Conservation (phyloP, 2,329 filamentous ascomycete genomes). For the Nemania serpens region DNA sequence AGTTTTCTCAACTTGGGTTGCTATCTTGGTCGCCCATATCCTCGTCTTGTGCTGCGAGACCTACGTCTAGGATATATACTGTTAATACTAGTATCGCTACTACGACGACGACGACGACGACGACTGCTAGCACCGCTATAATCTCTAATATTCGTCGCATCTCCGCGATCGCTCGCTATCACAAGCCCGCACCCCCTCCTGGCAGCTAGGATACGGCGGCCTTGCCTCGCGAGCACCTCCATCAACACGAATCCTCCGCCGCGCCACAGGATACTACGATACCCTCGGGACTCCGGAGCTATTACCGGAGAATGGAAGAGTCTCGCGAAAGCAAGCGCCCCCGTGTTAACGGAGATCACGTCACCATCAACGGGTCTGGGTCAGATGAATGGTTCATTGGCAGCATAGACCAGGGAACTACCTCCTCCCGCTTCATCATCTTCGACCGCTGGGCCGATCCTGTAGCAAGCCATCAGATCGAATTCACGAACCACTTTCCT, state of each 20-base stretch:
- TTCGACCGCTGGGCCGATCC: conserved; percentile 81
- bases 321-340: conserved; percentile 34
- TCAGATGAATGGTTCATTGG: conserved; percentile 71
- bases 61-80: conserved; percentile 12
- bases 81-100: background rate
- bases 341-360: conserved; percentile 21
- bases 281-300: conserved; percentile 22
- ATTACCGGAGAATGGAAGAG: conserved; percentile 34
- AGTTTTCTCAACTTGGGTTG: background rate
- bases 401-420: conserved; percentile 90
- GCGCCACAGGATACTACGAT: conserved; percentile 13
- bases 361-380: conserved; percentile 18
- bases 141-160: conserved; percentile 3
- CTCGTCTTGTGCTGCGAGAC: conserved; percentile 18
- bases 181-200: conserved; percentile 12
- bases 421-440: conserved; percentile 86
- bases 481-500: conserved; percentile 84
- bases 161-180: conserved; percentile 20
- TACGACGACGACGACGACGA: background rate
- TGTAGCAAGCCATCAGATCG: conserved; percentile 82
- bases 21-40: conserved; percentile 17
- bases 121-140: background rate
- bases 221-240: conserved; percentile 32
- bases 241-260: conserved; percentile 12
- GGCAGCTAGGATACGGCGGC: conserved; percentile 36